Conservation (phyloP, 257 asterid genomes). For the Oldenlandia corymbosa region DNA sequence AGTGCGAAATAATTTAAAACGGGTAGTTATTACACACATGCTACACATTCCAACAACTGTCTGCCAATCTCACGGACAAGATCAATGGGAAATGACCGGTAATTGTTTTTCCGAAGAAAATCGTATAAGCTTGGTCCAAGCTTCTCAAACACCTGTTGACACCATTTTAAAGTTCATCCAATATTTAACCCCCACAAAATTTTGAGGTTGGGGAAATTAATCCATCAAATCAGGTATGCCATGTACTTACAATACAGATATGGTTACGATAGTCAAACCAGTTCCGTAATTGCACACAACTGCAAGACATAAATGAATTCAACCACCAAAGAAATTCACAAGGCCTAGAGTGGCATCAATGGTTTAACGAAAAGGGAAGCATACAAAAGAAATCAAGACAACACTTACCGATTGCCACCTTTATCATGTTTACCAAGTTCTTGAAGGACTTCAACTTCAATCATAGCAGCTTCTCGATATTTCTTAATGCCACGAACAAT, state of each 20-base stretch:
- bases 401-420: slow-evolving; percentile 79
- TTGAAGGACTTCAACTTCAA: slow-evolving; percentile 82
- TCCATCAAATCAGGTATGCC: slow-evolving; percentile 59
- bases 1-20: slow-evolving; percentile 8
- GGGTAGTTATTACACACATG: slow-evolving; percentile 93
- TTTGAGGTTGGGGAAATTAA: slow-evolving; percentile 58
- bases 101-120: slow-evolving; percentile 98
- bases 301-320: slow-evolving; percentile 91
- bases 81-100: slow-evolving; percentile 97
- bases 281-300: slow-evolving; percentile 99
- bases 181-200: slow-evolving; percentile 56
- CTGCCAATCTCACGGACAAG: slow-evolving; percentile 99
- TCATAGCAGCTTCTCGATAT: slow-evolving; percentile 88
- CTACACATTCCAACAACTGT: slow-evolving; percentile 97
- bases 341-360: slow-evolving; percentile 9
- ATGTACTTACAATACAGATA: slow-evolving; percentile 94
- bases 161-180: slow-evolving; percentile 68
- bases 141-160: slow-evolving; percentile 98
- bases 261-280: slow-evolving; percentile 99
- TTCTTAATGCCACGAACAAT: slow-evolving; percentile 77
- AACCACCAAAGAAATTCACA: slow-evolving; percentile 45
- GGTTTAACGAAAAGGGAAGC: neutral
- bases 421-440: slow-evolving; percentile 81
- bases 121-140: slow-evolving; percentile 99
- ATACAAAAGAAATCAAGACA: neutral